These are phyloP conservation scores for Hamamelis virginiana DNA, from an alignment of 164 flowering plant species.

Conservation along the genomic window DNA sequence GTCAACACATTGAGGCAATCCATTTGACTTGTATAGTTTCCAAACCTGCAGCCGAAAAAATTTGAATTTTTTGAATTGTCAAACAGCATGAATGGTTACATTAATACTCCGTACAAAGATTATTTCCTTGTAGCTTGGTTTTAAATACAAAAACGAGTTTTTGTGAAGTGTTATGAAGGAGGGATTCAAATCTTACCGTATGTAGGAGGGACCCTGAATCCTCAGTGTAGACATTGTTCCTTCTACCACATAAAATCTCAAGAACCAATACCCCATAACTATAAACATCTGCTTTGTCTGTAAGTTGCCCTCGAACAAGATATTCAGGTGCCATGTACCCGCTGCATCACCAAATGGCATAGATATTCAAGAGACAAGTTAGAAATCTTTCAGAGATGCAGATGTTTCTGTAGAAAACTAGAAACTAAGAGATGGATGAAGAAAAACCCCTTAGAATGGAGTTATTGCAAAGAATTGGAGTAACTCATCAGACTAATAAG, in stretches of 20 bases:
- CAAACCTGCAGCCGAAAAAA: constrained; percentile 51
- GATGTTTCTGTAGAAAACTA: neutral
- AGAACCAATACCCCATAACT: constrained; percentile 65
- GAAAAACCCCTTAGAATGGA: too few relatives aligned
- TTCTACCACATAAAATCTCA: constrained; percentile 52
- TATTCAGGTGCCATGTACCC: constrained; percentile 85
- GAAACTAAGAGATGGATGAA: neutral
- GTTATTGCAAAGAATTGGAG: neutral
- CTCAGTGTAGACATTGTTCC: constrained; percentile 37
- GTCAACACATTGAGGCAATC: constrained; percentile 52
- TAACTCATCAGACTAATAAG: neutral
- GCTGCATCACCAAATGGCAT: constrained; percentile 29
- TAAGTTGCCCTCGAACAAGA: constrained; percentile 61
- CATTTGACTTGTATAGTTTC: constrained; percentile 49
- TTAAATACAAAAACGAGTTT: too few relatives aligned
- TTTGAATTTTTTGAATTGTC: neutral
- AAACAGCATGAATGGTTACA: neutral
- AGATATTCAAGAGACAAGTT: neutral
- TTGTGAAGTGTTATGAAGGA: neutral
- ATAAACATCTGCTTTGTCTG: constrained; percentile 70
- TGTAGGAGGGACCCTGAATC: constrained; percentile 46
- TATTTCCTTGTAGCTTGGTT: too few relatives aligned
- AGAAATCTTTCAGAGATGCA: neutral
- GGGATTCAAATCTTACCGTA: constrained; percentile 22
- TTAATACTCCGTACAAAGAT: too few relatives aligned